A percentile compares a stretch with the other conserved stretches of the same genome.
phyloP scores from a whole-genome alignment of 129 eudicot species.

The Arctium minus region DNA sequence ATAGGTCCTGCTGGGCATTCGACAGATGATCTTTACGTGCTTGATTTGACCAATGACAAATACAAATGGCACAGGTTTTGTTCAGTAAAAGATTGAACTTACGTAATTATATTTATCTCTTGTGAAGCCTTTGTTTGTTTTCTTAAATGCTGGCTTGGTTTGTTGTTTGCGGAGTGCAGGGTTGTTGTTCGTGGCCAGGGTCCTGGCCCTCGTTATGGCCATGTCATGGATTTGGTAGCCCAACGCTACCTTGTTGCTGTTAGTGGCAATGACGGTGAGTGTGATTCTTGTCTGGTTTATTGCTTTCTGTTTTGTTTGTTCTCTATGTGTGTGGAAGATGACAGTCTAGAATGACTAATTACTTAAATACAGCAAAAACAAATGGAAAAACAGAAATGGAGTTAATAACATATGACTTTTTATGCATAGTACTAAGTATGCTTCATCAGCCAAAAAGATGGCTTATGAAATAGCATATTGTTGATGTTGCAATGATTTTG shows the following conservation, averaged over 20 bases:
- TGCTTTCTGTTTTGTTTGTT: not conserved
- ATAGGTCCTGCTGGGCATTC: conserved; percentile 99
- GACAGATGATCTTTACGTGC: conserved; percentile 90
- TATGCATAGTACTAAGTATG: not conserved
- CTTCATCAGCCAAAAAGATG: conserved; percentile 3
- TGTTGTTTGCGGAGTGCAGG: conserved; percentile 37
- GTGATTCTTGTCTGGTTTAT: not conserved
- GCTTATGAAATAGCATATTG: not conserved
- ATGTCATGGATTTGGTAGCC: conserved; percentile 95
- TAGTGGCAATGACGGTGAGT: conserved; percentile 96
- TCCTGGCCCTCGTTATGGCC: conserved; percentile 96
- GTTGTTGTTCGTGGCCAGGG: conserved; percentile 96
- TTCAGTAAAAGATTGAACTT: not conserved
- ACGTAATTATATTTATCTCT: not conserved
- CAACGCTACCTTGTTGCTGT: conserved; percentile 88
- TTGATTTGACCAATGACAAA: conserved; percentile 89
- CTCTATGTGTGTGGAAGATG: not conserved
- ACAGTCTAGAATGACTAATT: not conserved
- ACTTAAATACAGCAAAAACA: not conserved
- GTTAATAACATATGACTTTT: not conserved
- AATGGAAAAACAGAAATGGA: not conserved
- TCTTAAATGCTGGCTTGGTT: not conserved
- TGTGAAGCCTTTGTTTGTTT: not conserved
- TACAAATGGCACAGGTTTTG: conserved; percentile 93
- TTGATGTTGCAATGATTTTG: conserved; percentile 1